phyloP scores from a whole-genome alignment of 306 rosid species.

The Medicago truncatula region MtrunA17r5.0-ANR NC_053046.1:41774501-41775000 shows the following conservation, averaged over 20 bases:
- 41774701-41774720: neutral
- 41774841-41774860: neutral
- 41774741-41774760: too few species aligned
- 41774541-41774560: neutral
- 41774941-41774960: neutral
- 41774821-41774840: neutral
- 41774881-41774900: neutral
- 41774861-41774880: neutral
- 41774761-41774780: neutral
- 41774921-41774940: neutral
- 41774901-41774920: neutral
- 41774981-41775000: neutral
- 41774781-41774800: neutral
- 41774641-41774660: neutral
- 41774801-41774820: neutral
- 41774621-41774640: neutral
- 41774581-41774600: neutral
- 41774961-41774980: neutral
- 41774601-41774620: neutral
- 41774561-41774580: neutral
- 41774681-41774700: neutral
- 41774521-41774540: neutral
- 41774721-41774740: neutral
- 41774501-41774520: too few species aligned
- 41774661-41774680: neutral